Base-by-base conservation (phyloP, 2,329 filamentous ascomycete species). In the Clarireedia homoeocarpa region DNA sequence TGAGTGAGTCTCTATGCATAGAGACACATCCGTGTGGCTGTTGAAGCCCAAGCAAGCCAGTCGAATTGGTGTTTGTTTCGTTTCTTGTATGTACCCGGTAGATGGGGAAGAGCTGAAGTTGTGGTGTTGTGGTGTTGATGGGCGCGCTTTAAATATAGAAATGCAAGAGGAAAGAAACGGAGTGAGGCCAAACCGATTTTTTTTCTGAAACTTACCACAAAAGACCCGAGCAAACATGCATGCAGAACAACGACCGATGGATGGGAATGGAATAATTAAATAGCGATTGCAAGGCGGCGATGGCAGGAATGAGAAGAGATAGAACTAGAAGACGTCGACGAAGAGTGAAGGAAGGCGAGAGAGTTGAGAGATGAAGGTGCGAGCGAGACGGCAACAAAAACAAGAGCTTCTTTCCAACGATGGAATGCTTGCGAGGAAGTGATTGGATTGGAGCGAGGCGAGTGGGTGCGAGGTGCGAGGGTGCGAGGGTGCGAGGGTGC, bases 131-230 rank as follows among this genome's bases (percentile, higher is more conserved):
- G 7, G 12, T 48, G 51, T 53, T 48, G 51, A 53, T 53, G 42
- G 42, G 51, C 30, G 44, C 30, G 36, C 38, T 48, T 48, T 53
- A 53, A 53, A 53, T 23, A 26, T 48, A 23, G 51, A 53, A 26
- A 39, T 20, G 3, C 15, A 34, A 53, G 24, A 3, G 24, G n/a
- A 34, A 23, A 17, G 3, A 7, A 51, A 51, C 3, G 12, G 17
- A 23, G 17, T 12, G 23, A 45, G 23, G 42, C 17, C 42, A 20
- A 27, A 12, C 15, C 14, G 24, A 26, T 27, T 9, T 26, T 38
- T 24, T 51, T 30, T 10, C 20, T 20, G 30, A 20, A 23, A 48
- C 51, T 53, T 53, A 53, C 51, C 23, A 30, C 14, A n/a, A 42
- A 20, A 42, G 17, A 20, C 15, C 39, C 15, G 15, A 42, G 17